Percentiles rank a stretch among this genome's conserved stretches.
Evolutionary conservation across 208 protist species (phyloP).

Genomic region (Zelonia costaricensis): DNA sequence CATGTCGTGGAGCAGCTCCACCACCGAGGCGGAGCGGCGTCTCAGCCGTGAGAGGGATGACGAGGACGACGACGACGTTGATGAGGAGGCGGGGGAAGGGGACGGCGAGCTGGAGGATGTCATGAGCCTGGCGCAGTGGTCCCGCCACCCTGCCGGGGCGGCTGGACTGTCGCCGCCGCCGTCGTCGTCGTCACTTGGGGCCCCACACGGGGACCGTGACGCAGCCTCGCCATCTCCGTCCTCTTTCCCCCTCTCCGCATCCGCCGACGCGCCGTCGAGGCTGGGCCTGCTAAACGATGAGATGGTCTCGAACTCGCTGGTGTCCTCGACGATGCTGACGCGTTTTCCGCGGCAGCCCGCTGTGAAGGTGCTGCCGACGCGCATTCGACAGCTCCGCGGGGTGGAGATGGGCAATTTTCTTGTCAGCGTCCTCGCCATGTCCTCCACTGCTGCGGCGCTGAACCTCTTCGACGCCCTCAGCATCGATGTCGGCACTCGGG

Average conservation of each 20-base stretch:
- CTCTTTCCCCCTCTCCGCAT: too few species aligned
- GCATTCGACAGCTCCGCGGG: constrained; percentile 66
- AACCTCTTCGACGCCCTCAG: constrained; percentile 72
- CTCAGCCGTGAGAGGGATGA: constrained; percentile 10
- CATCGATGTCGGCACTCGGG: constrained; percentile 64
- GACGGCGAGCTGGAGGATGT: constrained; percentile 9
- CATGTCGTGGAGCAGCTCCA: constrained; percentile 25
- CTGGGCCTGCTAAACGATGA: constrained; percentile 39
- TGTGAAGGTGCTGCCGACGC: constrained; percentile 52
- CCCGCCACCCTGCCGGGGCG: not conserved
- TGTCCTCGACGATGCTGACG: constrained; percentile 51
- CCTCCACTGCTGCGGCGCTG: constrained; percentile 45
- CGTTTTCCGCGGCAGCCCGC: constrained; percentile 81
- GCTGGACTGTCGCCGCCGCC: not conserved
- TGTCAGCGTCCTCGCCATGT: constrained; percentile 73
- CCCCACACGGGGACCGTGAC: not conserved
- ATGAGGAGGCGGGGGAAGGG: constrained; percentile 14
- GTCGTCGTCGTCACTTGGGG: not conserved
- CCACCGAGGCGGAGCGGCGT: constrained; percentile 9
- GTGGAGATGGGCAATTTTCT: constrained; percentile 83
- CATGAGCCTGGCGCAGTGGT: constrained; percentile 24
- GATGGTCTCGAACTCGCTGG: constrained; percentile 72
- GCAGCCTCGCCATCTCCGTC: constrained; percentile 6
- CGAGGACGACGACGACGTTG: constrained; percentile 2
- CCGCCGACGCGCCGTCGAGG: too few species aligned